Evolutionary conservation across 1,284 basidiomycete genomes (phyloP).

Genomic region (Pseudozyma pruni): DNA sequence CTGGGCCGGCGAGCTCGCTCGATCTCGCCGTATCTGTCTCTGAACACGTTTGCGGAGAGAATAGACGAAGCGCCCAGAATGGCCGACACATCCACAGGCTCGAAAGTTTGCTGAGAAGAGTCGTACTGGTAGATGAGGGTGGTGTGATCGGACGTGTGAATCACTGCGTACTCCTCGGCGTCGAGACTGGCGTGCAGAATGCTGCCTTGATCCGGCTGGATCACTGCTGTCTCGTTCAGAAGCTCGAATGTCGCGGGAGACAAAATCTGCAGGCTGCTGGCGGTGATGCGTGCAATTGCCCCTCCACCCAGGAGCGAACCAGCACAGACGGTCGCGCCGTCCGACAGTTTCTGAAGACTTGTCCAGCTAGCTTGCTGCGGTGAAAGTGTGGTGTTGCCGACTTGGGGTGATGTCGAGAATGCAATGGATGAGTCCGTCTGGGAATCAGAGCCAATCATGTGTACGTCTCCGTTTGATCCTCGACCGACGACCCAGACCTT

Average conservation of each 20-base stretch:
- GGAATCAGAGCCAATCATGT: constrained; percentile 14
- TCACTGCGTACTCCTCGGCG: constrained; percentile 24
- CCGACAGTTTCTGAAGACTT: neutral
- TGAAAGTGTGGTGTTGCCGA: neutral
- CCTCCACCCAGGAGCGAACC: constrained; percentile 14
- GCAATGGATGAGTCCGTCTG: constrained; percentile 11
- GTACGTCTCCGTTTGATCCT: neutral
- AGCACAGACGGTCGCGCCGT: constrained; percentile 18
- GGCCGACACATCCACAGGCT: constrained; percentile 5
- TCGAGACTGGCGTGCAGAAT: constrained; percentile 28
- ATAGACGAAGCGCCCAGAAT: constrained; percentile 1
- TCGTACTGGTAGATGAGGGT: constrained; percentile 21
- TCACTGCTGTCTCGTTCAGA: constrained; percentile 11
- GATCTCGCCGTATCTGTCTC: constrained; percentile 20
- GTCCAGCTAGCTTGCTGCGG: constrained; percentile 9
- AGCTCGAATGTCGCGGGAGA: constrained; percentile 16
- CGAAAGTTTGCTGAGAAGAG: constrained; percentile 1
- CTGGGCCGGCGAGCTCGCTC: constrained; percentile 2
- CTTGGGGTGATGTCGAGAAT: constrained; percentile 4
- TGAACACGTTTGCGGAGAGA: constrained; percentile 29
- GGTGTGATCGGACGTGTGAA: constrained; percentile 21
- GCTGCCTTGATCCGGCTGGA: neutral
- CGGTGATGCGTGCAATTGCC: constrained; percentile 20
- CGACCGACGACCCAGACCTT: constrained; percentile 25
- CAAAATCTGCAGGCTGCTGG: constrained; percentile 20